These are phyloP conservation scores for Penicillium ucsense DNA, from an alignment of 495 filamentous ascomycete species.

Conservation along the genomic window DNA sequence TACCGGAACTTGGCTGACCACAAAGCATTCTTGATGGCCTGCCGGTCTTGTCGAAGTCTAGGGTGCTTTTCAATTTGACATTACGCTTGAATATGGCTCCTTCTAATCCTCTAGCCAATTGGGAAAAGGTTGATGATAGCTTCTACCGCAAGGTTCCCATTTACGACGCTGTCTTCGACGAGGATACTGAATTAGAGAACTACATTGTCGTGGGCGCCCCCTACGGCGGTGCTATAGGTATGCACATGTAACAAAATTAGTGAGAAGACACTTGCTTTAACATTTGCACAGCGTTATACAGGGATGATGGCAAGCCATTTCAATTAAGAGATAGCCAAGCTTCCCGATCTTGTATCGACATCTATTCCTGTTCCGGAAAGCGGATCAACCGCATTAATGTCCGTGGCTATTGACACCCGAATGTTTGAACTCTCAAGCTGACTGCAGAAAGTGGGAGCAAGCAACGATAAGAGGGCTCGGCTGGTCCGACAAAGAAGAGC, in stretches of 20 bases:
- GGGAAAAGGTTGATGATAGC: slow-evolving; percentile 82
- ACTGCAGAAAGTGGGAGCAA: slow-evolving; percentile 71
- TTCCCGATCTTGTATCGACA: slow-evolving; percentile 76
- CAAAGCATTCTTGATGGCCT: slow-evolving; percentile 1
- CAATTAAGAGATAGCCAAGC: slow-evolving; percentile 61
- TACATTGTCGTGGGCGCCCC: slow-evolving; percentile 87
- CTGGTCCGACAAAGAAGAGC: slow-evolving; percentile 94
- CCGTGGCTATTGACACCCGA: slow-evolving; percentile 6
- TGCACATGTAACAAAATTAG: slow-evolving; percentile 7
- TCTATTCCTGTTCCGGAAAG: slow-evolving; percentile 88
- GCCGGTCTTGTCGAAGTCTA: slow-evolving; percentile 5
- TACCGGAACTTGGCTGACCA: slow-evolving; percentile 9
- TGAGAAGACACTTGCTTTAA: slow-evolving; percentile 1
- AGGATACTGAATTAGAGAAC: slow-evolving; percentile 88
- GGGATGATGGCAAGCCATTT: slow-evolving; percentile 77
- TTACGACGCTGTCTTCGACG: slow-evolving; percentile 85
- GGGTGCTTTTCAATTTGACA: slow-evolving; percentile 7
- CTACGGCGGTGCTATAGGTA: slow-evolving; percentile 91
- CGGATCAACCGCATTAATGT: slow-evolving; percentile 64
- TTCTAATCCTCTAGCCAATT: slow-evolving; percentile 70
- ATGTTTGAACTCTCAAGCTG: background rate
- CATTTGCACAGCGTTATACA: slow-evolving; percentile 59
- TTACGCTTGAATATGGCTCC: slow-evolving; percentile 24
- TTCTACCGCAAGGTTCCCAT: slow-evolving; percentile 92
- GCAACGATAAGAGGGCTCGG: slow-evolving; percentile 80